A percentile compares a stretch with the other conserved stretches of the same genome.
phyloP scores from a whole-genome alignment of 2,329 filamentous ascomycete species.

The Aspergillus alliaceus region DNA sequence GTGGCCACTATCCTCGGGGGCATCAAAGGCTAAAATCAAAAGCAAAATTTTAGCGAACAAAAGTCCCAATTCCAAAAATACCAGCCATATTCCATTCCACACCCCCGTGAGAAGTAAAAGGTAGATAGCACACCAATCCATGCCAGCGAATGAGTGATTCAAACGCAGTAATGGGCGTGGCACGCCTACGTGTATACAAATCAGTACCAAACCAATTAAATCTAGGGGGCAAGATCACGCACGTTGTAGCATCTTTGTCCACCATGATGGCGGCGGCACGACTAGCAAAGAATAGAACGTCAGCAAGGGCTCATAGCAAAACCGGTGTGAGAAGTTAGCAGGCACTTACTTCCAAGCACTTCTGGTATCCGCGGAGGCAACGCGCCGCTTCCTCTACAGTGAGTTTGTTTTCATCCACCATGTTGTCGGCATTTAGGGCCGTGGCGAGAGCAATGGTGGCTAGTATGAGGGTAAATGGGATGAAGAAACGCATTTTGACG shows the following conservation, averaged over 20 bases:
- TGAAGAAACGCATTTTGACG: constrained; percentile 4
- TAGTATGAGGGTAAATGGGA: constrained; percentile 1
- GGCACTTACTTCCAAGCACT: constrained; percentile 1
- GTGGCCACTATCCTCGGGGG: not conserved
- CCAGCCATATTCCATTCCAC: not conserved
- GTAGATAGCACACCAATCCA: not conserved
- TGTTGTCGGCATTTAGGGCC: not conserved
- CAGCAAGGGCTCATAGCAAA: not conserved
- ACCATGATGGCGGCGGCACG: not conserved
- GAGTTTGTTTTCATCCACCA: not conserved
- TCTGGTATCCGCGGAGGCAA: not conserved
- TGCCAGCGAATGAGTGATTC: not conserved
- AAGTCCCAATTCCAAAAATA: not conserved
- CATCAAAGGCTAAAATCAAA: not conserved
- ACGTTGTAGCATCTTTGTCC: not conserved
- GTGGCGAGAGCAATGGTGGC: constrained; percentile 1
- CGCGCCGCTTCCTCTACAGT: not conserved
- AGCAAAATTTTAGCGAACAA: not conserved
- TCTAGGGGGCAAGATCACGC: not conserved
- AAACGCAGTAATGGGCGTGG: constrained; percentile 3
- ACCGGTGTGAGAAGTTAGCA: too few species aligned
- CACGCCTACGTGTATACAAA: not conserved
- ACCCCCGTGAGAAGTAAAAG: too few species aligned
- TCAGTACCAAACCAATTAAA: not conserved
- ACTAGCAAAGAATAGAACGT: not conserved